Evolutionary conservation across 2,329 filamentous ascomycete genomes (phyloP).

Genomic region (Truncatella angustata): DNA sequence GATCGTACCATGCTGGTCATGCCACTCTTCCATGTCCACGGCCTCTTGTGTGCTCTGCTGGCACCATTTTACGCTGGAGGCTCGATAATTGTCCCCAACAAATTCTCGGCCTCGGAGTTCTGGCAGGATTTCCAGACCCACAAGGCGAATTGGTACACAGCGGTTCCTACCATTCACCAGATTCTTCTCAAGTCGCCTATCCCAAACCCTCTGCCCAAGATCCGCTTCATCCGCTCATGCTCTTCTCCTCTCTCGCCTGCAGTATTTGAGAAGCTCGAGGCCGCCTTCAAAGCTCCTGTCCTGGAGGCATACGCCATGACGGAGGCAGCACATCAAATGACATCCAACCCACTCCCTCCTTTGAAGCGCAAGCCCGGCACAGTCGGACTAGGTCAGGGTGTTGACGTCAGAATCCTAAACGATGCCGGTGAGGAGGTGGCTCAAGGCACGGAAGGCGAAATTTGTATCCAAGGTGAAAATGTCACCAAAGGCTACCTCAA

Average conservation of each 20-base stretch:
- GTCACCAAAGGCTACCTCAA: constrained; percentile 85
- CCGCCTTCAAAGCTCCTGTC: constrained; percentile 73
- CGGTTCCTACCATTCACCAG: constrained; percentile 90
- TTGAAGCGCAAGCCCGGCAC: constrained; percentile 76
- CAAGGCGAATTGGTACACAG: constrained; percentile 87
- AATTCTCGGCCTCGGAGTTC: constrained; percentile 81
- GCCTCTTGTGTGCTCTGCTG: constrained; percentile 79
- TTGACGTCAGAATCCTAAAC: constrained; percentile 77
- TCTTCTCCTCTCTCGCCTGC: constrained; percentile 81
- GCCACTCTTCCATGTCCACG: constrained; percentile 89
- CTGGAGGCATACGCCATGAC: constrained; percentile 93
- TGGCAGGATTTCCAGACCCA: constrained; percentile 74
- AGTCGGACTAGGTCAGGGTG: constrained; percentile 80
- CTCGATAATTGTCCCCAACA: constrained; percentile 73
- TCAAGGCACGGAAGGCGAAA: constrained; percentile 72
- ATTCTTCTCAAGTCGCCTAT: constrained; percentile 74
- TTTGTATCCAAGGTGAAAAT: constrained; percentile 79
- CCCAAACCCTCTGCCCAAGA: constrained; percentile 66
- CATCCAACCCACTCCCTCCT: constrained; percentile 69
- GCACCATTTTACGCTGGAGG: constrained; percentile 74
- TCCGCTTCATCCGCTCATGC: constrained; percentile 86
- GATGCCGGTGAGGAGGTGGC: constrained; percentile 65
- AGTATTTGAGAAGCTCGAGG: constrained; percentile 75
- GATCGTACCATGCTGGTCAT: constrained; percentile 86
- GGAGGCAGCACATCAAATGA: constrained; percentile 84